Base-by-base conservation (phyloP, 768 basidiomycete genomes). In the Suillus spraguei region DNA sequence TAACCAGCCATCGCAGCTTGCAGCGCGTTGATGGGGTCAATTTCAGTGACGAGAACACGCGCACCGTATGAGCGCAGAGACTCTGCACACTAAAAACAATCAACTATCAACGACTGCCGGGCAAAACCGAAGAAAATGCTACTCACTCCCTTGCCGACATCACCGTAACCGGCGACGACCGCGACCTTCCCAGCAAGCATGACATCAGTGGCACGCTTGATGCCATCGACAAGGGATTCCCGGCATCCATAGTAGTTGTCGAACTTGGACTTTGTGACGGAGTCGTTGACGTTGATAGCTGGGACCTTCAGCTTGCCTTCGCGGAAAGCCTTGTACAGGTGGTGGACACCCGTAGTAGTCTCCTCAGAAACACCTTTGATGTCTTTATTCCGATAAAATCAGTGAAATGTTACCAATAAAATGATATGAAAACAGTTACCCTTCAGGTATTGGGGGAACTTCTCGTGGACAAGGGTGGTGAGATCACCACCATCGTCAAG, bases 181-280 rank as follows among this genome's bases (percentile, higher is more conserved):
- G 95, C 96, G 68, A 99, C 96, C 82, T 99, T 99, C 60, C 97
- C 97, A 68, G 97, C 97, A 77, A 99, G 89, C 97, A 99, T 99
- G 77, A 99, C 94, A 77, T 99, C 97, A 67, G 97, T 99, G 64
- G 97, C 97, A 74, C 97, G 95, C 87, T 99, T 99, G 83, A 99
- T 98, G 71, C 97, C 97, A 76, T 99, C 97, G 65, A 99, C 97
- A 66, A 99, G 92, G 38, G 97, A 99, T 80, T 99, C 97, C 74
- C 97, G 94, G 82, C 97, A 99, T 66, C 97, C 97, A 77, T 99
- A 99, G 81, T 94, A 91, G 82, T 95, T 94, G 81, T 96, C 92
- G 76, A 99, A 99, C 85, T 99, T 99, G 76, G 95, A 97, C 81
- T 99, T 99, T 68, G 97, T 99, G 74, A 99, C 97, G 6, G 97